Conservation (phyloP, 2,329 filamentous ascomycete species). For the Aspergillus sp. region DNA sequence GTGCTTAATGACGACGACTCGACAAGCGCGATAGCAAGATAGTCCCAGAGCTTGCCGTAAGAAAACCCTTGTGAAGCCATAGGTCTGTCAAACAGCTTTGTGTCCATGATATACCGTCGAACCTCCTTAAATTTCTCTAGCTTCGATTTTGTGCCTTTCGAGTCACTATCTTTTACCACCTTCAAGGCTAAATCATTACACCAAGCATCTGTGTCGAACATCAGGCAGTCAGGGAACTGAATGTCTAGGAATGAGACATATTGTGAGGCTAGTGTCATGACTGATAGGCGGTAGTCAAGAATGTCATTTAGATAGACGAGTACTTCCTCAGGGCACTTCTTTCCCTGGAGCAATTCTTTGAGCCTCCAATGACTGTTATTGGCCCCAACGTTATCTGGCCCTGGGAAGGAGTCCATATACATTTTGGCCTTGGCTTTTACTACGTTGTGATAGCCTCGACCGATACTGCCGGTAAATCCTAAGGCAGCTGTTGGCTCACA, state of each 20-base stretch:
- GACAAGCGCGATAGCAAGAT: background rate
- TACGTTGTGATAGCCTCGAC: background rate
- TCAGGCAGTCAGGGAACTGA: background rate
- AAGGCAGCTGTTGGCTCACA: background rate
- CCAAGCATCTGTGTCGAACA: background rate
- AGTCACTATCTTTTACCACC: background rate
- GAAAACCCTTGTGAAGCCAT: background rate
- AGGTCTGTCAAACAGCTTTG: conserved; percentile 4
- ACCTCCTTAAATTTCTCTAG: background rate
- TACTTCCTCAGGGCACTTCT: background rate
- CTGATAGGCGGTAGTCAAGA: background rate
- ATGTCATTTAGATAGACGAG: background rate
- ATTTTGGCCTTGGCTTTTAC: background rate
- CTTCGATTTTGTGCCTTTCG: background rate
- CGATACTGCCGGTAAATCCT: background rate
- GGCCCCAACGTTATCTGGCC: background rate
- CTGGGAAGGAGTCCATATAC: background rate
- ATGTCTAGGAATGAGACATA: background rate
- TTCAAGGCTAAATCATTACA: background rate
- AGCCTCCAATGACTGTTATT: background rate
- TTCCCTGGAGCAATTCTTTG: background rate
- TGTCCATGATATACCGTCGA: background rate
- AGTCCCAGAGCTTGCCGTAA: background rate
- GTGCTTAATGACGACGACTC: background rate
- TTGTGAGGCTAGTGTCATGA: background rate